Evolutionary conservation across 495 filamentous ascomycete species (phyloP).

Genomic region (Pseudomonodictys pantanalensis): DNA sequence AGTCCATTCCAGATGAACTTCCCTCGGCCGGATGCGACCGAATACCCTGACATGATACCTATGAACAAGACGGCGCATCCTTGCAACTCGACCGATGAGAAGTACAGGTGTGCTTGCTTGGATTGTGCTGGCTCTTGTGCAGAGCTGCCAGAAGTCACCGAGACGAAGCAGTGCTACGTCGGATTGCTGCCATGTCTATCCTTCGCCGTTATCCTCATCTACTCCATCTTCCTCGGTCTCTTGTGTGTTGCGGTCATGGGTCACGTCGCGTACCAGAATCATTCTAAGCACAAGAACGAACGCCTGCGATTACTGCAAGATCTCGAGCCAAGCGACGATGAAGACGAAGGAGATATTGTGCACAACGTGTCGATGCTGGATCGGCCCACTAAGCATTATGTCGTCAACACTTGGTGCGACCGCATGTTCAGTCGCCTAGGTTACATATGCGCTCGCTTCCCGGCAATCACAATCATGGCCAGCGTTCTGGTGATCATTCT

Average conservation of each 20-base stretch:
- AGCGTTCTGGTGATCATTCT: conserved; percentile 69
- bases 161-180: conserved; percentile 70
- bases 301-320: conserved; percentile 83
- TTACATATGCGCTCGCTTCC: conserved; percentile 74
- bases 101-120: conserved; percentile 86
- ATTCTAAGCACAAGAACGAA: conserved; percentile 70
- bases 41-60: conserved; percentile 64
- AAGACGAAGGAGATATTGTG: conserved; percentile 80
- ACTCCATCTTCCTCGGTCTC: conserved; percentile 67
- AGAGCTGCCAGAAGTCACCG: conserved; percentile 66
- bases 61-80: conserved; percentile 66
- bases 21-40: conserved; percentile 52
- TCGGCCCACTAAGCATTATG: conserved; percentile 67
- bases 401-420: conserved; percentile 74
- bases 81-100: conserved; percentile 82
- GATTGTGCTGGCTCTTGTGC: conserved; percentile 87
- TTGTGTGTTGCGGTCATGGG: conserved; percentile 65
- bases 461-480: conserved; percentile 71
- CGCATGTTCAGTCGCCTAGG: conserved; percentile 80
- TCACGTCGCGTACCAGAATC: conserved; percentile 70
- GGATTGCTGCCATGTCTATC: conserved; percentile 85
- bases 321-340: conserved; percentile 78
- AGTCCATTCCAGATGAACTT: conserved; percentile 99
- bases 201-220: conserved; percentile 84
- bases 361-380: conserved; percentile 68